phyloP scores from a whole-genome alignment of 2,329 filamentous ascomycete species.

The Chrysosporium keratinophilum region DNA sequence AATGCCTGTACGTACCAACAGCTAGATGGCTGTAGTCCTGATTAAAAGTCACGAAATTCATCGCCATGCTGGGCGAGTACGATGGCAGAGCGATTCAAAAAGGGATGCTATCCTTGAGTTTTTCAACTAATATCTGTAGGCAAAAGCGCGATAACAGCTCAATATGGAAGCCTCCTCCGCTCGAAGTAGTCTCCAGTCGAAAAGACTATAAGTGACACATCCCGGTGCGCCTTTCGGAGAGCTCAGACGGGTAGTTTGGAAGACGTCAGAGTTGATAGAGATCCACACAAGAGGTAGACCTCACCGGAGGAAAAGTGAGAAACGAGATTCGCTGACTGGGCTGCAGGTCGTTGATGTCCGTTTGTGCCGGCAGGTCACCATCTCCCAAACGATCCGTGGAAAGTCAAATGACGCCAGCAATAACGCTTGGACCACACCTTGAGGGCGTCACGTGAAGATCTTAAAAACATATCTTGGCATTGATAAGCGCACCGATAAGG shows the following conservation, averaged over 20 bases:
- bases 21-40: conserved; percentile 96
- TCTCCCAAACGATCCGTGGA: not conserved
- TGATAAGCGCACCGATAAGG: conserved; percentile 2
- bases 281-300: not conserved
- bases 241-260: not conserved
- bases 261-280: not conserved
- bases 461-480: not conserved
- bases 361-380: not conserved
- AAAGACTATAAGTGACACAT: conserved; percentile 4
- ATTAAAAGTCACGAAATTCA: conserved; percentile 99
- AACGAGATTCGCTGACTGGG: not conserved
- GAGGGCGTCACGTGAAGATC: conserved; percentile 20
- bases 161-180: not conserved
- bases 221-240: not conserved
- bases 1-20: conserved; percentile 55
- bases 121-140: not conserved
- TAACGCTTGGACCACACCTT: conserved; percentile 33
- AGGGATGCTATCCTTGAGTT: not conserved
- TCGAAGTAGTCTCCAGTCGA: not conserved
- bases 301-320: not conserved
- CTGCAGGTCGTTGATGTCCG: not conserved
- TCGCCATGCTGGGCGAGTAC: conserved; percentile 48
- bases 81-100: not conserved
- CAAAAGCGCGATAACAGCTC: not conserved
- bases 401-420: conserved; percentile 13